phyloP scores from a whole-genome alignment of 805 yeast genomes.

The Jamesozyma spencerorum region DNA sequence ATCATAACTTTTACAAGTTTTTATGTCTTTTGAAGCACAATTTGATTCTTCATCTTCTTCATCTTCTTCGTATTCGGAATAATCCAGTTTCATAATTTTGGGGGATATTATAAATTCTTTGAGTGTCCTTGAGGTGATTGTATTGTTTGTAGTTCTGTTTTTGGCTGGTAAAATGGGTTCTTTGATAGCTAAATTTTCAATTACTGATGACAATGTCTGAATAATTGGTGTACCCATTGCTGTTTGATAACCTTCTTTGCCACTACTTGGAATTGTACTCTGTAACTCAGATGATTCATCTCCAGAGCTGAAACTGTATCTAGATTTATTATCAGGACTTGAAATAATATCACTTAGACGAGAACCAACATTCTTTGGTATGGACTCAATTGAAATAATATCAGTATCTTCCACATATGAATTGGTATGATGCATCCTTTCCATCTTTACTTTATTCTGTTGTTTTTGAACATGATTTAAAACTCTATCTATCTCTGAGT shows the following conservation, averaged over 20 bases:
- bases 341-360: slow-evolving; percentile 13
- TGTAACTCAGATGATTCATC: slow-evolving; percentile 15
- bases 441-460: slow-evolving; percentile 5
- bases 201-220: not conserved
- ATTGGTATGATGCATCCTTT: not conserved
- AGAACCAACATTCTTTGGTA: not conserved
- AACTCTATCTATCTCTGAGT: slow-evolving; percentile 16
- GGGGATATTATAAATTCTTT: not conserved
- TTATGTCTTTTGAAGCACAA: not conserved
- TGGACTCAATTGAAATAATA: not conserved
- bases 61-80: slow-evolving; percentile 6
- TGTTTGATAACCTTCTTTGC: slow-evolving; percentile 3
- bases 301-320: slow-evolving; percentile 17
- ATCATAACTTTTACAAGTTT: not conserved
- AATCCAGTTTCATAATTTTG: not conserved
- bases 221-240: slow-evolving; percentile 1
- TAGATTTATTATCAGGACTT: slow-evolving; percentile 11
- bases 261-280: not conserved
- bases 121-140: not conserved
- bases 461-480: slow-evolving; percentile 10
- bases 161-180: not conserved
- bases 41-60: slow-evolving; percentile 1
- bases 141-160: not conserved
- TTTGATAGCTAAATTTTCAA: slow-evolving; percentile 3
- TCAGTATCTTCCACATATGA: not conserved